These are phyloP conservation scores for Rheum nobile DNA, from an alignment of 148 eudicot species.

Conservation along the genomic window DNA sequence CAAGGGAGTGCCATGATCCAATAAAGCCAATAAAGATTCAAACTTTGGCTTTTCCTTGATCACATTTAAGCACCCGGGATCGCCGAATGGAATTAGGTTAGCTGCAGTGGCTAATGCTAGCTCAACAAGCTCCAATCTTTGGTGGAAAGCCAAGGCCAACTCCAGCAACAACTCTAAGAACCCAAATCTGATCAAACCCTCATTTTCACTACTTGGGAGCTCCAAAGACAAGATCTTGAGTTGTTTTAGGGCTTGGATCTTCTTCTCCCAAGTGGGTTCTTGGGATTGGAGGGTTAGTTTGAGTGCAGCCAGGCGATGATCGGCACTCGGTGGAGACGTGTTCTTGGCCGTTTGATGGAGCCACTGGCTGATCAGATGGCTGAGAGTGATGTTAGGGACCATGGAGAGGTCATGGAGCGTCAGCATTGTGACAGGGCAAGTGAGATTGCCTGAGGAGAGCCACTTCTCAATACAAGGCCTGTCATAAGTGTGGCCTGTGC, in stretches of 20 bases:
- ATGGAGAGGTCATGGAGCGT: slow-evolving; percentile 40
- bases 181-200: slow-evolving; percentile 27
- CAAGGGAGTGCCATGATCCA: slow-evolving; percentile 23
- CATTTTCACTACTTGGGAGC: neutral
- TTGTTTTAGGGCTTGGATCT: slow-evolving; percentile 23
- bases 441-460: slow-evolving; percentile 49
- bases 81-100: slow-evolving; percentile 31
- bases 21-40: slow-evolving; percentile 22
- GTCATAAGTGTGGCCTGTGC: slow-evolving; percentile 74
- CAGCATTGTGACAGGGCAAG: slow-evolving; percentile 78
- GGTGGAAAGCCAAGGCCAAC: slow-evolving; percentile 21
- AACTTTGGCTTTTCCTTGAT: slow-evolving; percentile 30
- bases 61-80: slow-evolving; percentile 22
- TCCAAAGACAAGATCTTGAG: slow-evolving; percentile 10
- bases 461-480: slow-evolving; percentile 48
- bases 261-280: slow-evolving; percentile 23
- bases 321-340: neutral
- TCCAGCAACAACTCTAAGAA: slow-evolving; percentile 30
- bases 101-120: slow-evolving; percentile 36
- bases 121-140: slow-evolving; percentile 31
- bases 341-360: slow-evolving; percentile 8
- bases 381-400: slow-evolving; percentile 60
- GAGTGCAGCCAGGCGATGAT: slow-evolving; percentile 11
- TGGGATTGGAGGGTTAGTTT: slow-evolving; percentile 33
- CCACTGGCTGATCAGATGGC: slow-evolving; percentile 51